phyloP scores from a whole-genome alignment of 768 basidiomycete species.

The Collybia mongolica region DNA sequence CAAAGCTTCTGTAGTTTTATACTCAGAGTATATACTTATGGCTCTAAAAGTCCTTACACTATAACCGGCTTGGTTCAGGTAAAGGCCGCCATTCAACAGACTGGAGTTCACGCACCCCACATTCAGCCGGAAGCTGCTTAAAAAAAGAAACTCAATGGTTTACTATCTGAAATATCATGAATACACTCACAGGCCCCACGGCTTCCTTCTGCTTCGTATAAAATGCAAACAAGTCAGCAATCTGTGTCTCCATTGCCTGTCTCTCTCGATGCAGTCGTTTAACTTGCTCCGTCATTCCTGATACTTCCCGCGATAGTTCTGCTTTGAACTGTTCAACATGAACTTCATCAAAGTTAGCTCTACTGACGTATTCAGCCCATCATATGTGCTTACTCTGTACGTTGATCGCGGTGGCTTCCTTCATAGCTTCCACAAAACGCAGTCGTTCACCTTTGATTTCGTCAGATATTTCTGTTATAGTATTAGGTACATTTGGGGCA shows the following conservation, averaged over 20 bases:
- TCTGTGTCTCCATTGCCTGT: slow-evolving; percentile 65
- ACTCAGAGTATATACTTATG: background rate
- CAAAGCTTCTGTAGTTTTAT: background rate
- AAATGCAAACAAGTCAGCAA: slow-evolving; percentile 71
- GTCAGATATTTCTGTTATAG: slow-evolving; percentile 61
- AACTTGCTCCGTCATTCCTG: slow-evolving; percentile 73
- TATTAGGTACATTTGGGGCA: background rate
- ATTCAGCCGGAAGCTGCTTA: background rate
- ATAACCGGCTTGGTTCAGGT: slow-evolving; percentile 19
- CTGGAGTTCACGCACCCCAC: background rate
- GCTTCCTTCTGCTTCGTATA: slow-evolving; percentile 61
- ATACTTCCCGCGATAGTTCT: slow-evolving; percentile 72
- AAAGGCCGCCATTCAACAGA: slow-evolving; percentile 16
- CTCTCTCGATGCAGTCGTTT: slow-evolving; percentile 64
- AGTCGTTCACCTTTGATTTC: slow-evolving; percentile 87
- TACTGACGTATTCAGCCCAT: background rate
- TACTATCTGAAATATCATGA: background rate
- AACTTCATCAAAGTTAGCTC: slow-evolving; percentile 34
- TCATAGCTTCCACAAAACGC: slow-evolving; percentile 93
- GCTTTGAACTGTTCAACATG: slow-evolving; percentile 90
- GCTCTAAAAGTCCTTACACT: background rate
- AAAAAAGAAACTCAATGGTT: no score
- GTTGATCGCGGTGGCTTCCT: slow-evolving; percentile 86
- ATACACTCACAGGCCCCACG: slow-evolving; percentile 10
- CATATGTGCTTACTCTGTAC: slow-evolving; percentile 56